Base-by-base conservation (phyloP, 2,329 filamentous ascomycete genomes). In the Trichophyton rubrum region DNA sequence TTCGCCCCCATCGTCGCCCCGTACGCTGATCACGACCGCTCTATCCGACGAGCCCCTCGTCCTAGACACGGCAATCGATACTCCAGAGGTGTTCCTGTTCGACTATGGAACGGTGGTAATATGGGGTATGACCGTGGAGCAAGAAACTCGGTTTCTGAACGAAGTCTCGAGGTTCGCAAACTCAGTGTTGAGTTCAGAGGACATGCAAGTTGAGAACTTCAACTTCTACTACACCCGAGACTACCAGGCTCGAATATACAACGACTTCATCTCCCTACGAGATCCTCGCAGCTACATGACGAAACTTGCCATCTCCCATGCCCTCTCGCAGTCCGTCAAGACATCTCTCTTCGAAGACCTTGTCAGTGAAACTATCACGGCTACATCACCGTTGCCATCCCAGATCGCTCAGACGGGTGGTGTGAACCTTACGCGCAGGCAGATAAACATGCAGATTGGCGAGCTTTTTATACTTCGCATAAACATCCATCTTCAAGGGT, bases 361-460 rank as follows among this genome's bases (percentile, higher is more conserved):
- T 35, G 89, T 99, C 53, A 89, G 92, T 60, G 89, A 90, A 59
- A 97, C 92, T 1, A 95, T 99, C 67, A 88, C 95, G 66, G 86
- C 87, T 0, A 96, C 91, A 68, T 95, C 95, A 71, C 89, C 95
- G 62, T 88, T 99, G 3, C 93, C 93, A 0, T 86, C 89, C 7
- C 89, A 96, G 73, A 96, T 99, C 67, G 92, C 93, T 2, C 78
- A 88, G 65, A 96, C 92, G 0, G 93, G 93, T 64, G 93, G 91
- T 70, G 93, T 99, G 69, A 86, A 89, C 60, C 83, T 99, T 62
- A 90, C 86, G 62, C 85, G 92, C 49, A 85, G 85, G 62, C 85
- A 97, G 72, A 96, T 99, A 79, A 97, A 97, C 79, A 97, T 97
- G 91, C 91, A 97, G 75, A 96, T 99, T 63, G 93, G 93, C 72